Conservation (phyloP, 768 basidiomycete genomes). For the Rhodocollybia butyracea region DNA sequence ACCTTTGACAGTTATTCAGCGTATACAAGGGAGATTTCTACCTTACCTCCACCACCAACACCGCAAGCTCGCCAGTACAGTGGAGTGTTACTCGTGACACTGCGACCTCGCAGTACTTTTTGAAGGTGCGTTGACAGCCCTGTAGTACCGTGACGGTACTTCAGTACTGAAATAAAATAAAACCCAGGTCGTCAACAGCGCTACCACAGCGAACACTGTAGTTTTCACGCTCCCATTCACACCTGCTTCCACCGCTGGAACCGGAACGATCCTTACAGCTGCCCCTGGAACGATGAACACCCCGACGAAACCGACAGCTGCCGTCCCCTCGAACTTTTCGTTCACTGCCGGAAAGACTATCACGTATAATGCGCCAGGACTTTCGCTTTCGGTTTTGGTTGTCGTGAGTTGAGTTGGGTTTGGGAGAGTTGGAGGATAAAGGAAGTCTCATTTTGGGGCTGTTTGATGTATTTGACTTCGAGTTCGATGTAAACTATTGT, state of each 20-base stretch:
- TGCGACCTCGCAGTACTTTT: constrained; percentile 16
- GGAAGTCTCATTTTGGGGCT: no score
- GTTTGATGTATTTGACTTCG: no score
- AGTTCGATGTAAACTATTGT: no score
- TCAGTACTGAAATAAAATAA: no score
- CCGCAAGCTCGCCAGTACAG: constrained; percentile 42
- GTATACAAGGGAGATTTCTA: constrained; percentile 60
- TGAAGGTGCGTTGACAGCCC: constrained; percentile 57
- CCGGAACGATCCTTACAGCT: constrained; percentile 48
- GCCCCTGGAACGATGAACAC: constrained; percentile 50
- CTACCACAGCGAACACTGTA: constrained; percentile 33
- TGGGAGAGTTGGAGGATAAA: no score
- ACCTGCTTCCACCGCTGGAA: constrained; percentile 38
- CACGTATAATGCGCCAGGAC: constrained; percentile 51
- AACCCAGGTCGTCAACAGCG: constrained; percentile 65
- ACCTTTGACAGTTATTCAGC: constrained; percentile 54
- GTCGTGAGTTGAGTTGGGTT: neutral
- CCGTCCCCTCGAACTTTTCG: constrained; percentile 42
- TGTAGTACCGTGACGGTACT: no score
- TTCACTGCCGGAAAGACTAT: constrained; percentile 50
- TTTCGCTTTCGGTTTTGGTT: constrained; percentile 11
- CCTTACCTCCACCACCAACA: constrained; percentile 59
- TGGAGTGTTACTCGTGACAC: constrained; percentile 56
- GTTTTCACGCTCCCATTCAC: constrained; percentile 55
- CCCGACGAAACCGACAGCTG: constrained; percentile 43